phyloP scores from a whole-genome alignment of 2,329 filamentous ascomycete species.

The Bimuria novae-zelandiae region DNA sequence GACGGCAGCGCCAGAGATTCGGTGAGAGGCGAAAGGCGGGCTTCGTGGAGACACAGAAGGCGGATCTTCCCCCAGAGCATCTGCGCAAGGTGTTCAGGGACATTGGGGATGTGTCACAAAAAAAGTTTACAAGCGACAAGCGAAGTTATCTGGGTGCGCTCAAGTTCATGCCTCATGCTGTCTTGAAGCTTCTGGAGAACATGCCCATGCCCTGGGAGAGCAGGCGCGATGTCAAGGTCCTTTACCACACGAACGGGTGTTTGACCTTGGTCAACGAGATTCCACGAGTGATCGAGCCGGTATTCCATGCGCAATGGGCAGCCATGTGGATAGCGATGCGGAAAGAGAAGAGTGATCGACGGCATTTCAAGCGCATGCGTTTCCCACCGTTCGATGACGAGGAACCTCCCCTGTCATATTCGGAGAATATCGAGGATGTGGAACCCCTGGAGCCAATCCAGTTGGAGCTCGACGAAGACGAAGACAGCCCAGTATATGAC shows the following conservation, averaged over 20 bases:
- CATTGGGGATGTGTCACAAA: conserved; percentile 98
- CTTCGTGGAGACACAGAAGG: conserved; percentile 97
- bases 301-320: conserved; percentile 98
- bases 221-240: conserved; percentile 90
- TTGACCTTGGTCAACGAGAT: conserved; percentile 96
- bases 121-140: conserved; percentile 99
- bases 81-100: conserved; percentile 97
- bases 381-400: conserved; percentile 99
- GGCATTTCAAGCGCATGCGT: conserved; percentile 98
- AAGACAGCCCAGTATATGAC: conserved; percentile 88
- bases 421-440: conserved; percentile 98
- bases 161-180: conserved; percentile 99
- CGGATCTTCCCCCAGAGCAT: conserved; percentile 98
- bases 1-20: conserved; percentile 86
- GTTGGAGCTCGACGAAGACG: conserved; percentile 94
- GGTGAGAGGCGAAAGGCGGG: conserved; percentile 96
- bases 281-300: conserved; percentile 93
- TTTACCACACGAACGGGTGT: conserved; percentile 98
- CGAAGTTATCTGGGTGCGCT: conserved; percentile 94
- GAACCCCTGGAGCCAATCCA: conserved; percentile 97
- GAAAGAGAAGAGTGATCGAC: conserved; percentile 92
- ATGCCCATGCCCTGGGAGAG: conserved; percentile 99
- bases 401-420: conserved; percentile 96
- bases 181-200: conserved; percentile 95
- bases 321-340: conserved; percentile 99